phyloP scores from a whole-genome alignment of 495 filamentous ascomycete species.

The Penicillium antarcticum region DNA sequence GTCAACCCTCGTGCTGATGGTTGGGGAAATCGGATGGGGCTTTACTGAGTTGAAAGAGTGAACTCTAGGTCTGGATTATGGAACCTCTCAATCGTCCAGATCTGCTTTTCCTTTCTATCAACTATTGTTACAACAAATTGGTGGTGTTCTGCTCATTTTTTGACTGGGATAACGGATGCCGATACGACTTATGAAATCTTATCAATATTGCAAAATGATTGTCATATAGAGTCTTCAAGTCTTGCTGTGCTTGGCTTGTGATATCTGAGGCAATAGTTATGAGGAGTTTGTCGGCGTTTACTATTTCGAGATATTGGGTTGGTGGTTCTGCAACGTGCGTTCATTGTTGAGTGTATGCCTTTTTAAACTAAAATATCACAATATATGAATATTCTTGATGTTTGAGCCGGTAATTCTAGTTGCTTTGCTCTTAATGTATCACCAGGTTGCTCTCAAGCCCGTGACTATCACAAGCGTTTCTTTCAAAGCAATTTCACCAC shows the following conservation, averaged over 20 bases:
- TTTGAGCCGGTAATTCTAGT: too few species aligned
- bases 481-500: too few species aligned
- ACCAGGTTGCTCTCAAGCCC: too few species aligned
- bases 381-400: background rate
- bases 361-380: background rate
- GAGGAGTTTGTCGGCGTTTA: background rate
- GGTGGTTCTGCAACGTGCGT: background rate
- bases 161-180: background rate
- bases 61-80: background rate
- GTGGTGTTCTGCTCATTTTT: background rate
- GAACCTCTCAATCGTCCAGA: background rate
- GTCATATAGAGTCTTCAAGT: background rate
- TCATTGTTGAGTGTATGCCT: background rate
- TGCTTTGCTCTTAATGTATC: too few species aligned
- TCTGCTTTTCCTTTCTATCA: background rate
- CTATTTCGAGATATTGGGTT: background rate
- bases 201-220: background rate
- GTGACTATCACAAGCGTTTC: too few species aligned
- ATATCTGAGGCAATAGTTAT: background rate
- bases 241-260: background rate
- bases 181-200: constrained; percentile 2
- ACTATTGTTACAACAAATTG: background rate
- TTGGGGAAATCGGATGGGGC: constrained; percentile 77
- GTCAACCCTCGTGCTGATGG: constrained; percentile 75
- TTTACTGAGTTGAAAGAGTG: constrained; percentile 52